Conservation (phyloP, 345 rosid species). For the Cardamine occulta region DNA sequence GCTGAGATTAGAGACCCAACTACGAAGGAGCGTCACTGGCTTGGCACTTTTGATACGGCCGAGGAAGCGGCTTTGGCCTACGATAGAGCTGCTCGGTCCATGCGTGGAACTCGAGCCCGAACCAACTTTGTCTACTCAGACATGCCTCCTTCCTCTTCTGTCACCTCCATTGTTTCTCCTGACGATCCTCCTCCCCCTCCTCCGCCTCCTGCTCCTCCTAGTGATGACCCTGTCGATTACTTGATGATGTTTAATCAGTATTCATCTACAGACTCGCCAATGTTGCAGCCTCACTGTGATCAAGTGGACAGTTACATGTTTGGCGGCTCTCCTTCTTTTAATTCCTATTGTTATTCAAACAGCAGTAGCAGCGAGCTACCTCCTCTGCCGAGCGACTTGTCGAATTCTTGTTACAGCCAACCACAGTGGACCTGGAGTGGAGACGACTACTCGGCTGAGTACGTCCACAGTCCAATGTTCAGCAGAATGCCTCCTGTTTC, state of each 20-base stretch:
- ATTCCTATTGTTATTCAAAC: slow-evolving; percentile 28
- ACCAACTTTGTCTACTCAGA: slow-evolving; percentile 87
- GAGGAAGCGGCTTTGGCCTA: slow-evolving; percentile 89
- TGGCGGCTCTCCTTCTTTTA: slow-evolving; percentile 36
- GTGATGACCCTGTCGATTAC: slow-evolving; percentile 37
- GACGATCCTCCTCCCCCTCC: slow-evolving; percentile 51
- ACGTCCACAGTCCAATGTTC: slow-evolving; percentile 81
- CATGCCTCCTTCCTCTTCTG: slow-evolving; percentile 74
- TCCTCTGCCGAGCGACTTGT: slow-evolving; percentile 53
- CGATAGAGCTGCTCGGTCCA: slow-evolving; percentile 77
- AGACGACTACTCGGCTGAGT: slow-evolving; percentile 50
- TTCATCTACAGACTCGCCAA: slow-evolving; percentile 33
- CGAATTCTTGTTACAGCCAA: slow-evolving; percentile 37
- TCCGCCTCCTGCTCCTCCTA: slow-evolving; percentile 23
- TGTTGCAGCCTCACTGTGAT: slow-evolving; percentile 33
- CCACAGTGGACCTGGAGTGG: slow-evolving; percentile 32
- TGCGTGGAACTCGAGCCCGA: slow-evolving; percentile 76
- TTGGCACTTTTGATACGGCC: slow-evolving; percentile 84
- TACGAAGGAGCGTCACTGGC: slow-evolving; percentile 87
- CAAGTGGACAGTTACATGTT: slow-evolving; percentile 42
- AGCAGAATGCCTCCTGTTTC: slow-evolving; percentile 88
- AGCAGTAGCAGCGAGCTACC: slow-evolving; percentile 51
- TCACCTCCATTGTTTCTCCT: slow-evolving; percentile 77
- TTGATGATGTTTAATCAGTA: slow-evolving; percentile 43
- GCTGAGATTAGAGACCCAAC: slow-evolving; percentile 87